Evolutionary conservation across 331 rosid genomes (phyloP).

Genomic region (Quercus phellos): DNA sequence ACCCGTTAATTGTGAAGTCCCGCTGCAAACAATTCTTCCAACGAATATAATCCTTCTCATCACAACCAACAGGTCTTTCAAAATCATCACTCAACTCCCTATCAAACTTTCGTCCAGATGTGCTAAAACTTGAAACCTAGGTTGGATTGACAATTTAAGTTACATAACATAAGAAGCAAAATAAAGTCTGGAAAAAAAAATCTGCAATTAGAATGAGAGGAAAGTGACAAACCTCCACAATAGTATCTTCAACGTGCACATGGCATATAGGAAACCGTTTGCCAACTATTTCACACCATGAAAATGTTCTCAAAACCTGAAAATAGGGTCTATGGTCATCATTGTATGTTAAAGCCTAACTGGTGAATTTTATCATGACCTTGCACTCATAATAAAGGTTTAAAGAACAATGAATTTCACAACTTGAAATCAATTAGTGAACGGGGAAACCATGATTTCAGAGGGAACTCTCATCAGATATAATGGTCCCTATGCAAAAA

Average conservation of each 20-base stretch:
- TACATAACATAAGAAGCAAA: conserved; percentile 13
- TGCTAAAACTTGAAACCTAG: conserved; percentile 90
- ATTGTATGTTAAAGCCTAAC: conserved; percentile 3
- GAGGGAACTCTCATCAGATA: neutral
- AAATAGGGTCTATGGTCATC: conserved; percentile 26
- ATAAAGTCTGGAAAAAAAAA: neutral
- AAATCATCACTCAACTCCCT: conserved; percentile 17
- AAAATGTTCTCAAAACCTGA: conserved; percentile 72
- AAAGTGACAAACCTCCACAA: conserved; percentile 64
- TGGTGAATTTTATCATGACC: neutral
- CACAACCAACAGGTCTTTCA: conserved; percentile 41
- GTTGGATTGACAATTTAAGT: conserved; percentile 11
- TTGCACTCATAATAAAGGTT: conserved; percentile 4
- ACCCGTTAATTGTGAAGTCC: conserved; percentile 94
- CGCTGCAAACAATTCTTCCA: conserved; percentile 79
- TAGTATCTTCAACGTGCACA: conserved; percentile 57
- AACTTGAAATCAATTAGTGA: neutral
- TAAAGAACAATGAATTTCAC: neutral
- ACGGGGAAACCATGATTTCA: neutral
- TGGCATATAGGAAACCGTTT: conserved; percentile 88
- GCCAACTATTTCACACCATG: conserved; percentile 87
- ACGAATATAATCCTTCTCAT: conserved; percentile 66
- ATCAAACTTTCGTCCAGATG: conserved; percentile 26
- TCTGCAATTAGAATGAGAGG: neutral
- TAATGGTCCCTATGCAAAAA: neutral